These are phyloP conservation scores for Nyssa sinensis DNA, from an alignment of 148 eudicot species.

Conservation along the genomic window DNA sequence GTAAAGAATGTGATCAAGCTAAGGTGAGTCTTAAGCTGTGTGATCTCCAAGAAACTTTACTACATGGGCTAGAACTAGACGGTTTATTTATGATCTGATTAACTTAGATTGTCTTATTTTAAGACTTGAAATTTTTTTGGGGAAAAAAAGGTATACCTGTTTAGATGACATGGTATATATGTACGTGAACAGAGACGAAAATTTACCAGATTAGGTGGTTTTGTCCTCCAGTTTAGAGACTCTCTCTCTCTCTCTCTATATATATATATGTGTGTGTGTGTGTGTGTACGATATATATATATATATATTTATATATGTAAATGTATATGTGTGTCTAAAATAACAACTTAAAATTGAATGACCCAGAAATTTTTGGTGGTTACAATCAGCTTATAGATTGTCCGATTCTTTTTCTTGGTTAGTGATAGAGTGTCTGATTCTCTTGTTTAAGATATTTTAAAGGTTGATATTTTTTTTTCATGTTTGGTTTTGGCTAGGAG, in stretches of 20 bases:
- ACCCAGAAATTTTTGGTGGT: neutral
- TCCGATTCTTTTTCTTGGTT: neutral
- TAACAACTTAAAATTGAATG: neutral
- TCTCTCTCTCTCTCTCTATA: no score
- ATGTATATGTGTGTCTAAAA: neutral
- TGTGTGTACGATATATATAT: no score
- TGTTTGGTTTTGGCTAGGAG: constrained; percentile 11
- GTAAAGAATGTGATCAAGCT: no score
- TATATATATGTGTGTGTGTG: no score
- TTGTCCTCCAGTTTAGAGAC: neutral
- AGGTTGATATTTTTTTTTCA: neutral
- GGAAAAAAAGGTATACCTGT: neutral
- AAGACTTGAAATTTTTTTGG: no score
- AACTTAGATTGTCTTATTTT: no score
- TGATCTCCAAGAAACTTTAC: no score
- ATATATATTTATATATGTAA: no score
- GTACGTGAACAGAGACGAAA: neutral
- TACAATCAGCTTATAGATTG: neutral
- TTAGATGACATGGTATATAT: neutral
- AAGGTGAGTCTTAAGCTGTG: no score
- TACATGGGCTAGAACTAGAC: no score
- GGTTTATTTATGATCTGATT: no score
- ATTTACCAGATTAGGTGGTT: neutral
- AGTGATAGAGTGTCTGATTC: no score
- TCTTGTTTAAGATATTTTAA: neutral